These are phyloP conservation scores for Globisporangium uncinulatum DNA, from an alignment of 352 stramenopile genomes.

Conservation along the genomic window DNA sequence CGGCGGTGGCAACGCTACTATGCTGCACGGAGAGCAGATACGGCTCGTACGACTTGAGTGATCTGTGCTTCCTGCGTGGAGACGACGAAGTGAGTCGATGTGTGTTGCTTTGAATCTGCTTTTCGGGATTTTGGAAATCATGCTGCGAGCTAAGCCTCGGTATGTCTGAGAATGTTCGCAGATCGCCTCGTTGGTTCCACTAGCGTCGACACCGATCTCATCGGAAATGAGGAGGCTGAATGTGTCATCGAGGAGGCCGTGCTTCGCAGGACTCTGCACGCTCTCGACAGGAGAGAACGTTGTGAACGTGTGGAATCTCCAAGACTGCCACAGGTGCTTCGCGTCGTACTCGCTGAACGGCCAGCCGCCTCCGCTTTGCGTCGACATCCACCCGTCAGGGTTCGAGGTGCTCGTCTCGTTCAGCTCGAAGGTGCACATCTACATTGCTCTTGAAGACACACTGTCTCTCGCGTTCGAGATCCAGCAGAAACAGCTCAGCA, in stretches of 20 bases:
- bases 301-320: constrained; percentile 60
- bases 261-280: constrained; percentile 39
- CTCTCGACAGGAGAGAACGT: constrained; percentile 31
- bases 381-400: constrained; percentile 59
- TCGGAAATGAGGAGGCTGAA: constrained; percentile 32
- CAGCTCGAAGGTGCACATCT: constrained; percentile 50
- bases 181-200: constrained; percentile 30
- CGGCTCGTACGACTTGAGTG: constrained; percentile 67
- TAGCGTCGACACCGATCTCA: constrained; percentile 45
- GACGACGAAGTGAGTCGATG: constrained; percentile 45
- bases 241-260: constrained; percentile 34
- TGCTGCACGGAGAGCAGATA: constrained; percentile 58
- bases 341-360: constrained; percentile 43
- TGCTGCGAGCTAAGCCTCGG: too few relatives aligned
- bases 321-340: constrained; percentile 52
- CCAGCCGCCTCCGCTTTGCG: constrained; percentile 24
- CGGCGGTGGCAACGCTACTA: constrained; percentile 39
- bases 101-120: too few relatives aligned
- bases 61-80: constrained; percentile 52
- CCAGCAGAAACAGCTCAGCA: constrained; percentile 48
- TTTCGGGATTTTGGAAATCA: too few relatives aligned
- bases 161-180: constrained; percentile 3
- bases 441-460: constrained; percentile 53
- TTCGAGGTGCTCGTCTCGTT: constrained; percentile 51
- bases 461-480: constrained; percentile 61